These are phyloP conservation scores for Hippophae tibetana DNA, from an alignment of 306 rosid species.

Conservation along the genomic window DNA sequence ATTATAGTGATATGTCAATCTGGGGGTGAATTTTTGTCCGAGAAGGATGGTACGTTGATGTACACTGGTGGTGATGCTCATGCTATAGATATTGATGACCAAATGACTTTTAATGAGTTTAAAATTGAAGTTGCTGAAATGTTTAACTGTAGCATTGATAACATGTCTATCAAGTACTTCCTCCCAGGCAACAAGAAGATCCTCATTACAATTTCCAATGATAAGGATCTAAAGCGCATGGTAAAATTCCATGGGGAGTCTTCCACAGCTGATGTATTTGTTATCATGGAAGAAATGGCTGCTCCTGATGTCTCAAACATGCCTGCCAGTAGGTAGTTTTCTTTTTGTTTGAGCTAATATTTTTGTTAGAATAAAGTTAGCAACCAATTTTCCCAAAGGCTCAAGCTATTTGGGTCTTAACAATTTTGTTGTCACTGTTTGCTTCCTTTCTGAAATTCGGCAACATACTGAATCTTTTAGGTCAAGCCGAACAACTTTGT, in stretches of 20 bases:
- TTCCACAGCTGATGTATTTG: constrained; percentile 50
- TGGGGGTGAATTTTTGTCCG: constrained; percentile 71
- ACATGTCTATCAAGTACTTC: constrained; percentile 66
- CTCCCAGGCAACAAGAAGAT: constrained; percentile 89
- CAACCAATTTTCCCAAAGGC: too few species aligned
- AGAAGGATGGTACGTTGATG: constrained; percentile 56
- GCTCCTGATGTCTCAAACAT: constrained; percentile 59
- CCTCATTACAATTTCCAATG: constrained; percentile 85
- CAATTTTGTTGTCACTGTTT: constrained; percentile 7
- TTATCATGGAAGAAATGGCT: constrained; percentile 49
- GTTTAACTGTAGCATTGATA: constrained; percentile 44
- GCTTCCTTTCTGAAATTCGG: constrained; percentile 20
- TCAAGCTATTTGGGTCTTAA: too few species aligned
- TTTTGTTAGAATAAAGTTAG: too few species aligned
- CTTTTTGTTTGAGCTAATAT: constrained; percentile 26
- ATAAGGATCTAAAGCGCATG: constrained; percentile 89
- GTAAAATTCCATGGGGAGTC: constrained; percentile 65
- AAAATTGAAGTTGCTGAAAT: constrained; percentile 69
- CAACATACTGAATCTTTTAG: constrained; percentile 32
- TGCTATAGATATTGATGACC: constrained; percentile 80
- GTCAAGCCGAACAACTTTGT: constrained; percentile 97
- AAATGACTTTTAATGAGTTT: constrained; percentile 58
- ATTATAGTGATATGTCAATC: constrained; percentile 84
- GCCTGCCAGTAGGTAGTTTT: constrained; percentile 92
- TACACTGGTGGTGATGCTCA: constrained; percentile 83